Evolutionary conservation across 2,329 filamentous ascomycete species (phyloP), one percentile per base, ranked within the genome.

Genomic region (Pseudopyricularia cyperi): DNA sequence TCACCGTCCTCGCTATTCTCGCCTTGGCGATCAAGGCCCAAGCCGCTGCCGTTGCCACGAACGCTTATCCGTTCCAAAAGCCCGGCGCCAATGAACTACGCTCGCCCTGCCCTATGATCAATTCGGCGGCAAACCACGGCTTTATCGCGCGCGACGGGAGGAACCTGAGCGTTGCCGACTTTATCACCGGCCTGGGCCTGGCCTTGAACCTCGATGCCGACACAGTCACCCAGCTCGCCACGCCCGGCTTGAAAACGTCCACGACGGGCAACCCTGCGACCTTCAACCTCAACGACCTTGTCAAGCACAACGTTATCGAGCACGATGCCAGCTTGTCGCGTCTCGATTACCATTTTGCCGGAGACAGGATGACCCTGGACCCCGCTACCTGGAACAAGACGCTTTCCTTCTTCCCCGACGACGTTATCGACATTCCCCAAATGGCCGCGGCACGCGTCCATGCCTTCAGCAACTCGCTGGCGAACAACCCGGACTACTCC

Each of bases 201-300:
- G 19, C 24, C 11, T 46, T 46, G 12, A n/a, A 46, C 19, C 42
- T 46, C n/a, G 24, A 19, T 14, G 89, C 91, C 17, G 91, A 87
- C 8, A 82, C 96, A 17, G 80, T 94, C 33, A 69, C 74, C 50
- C 77, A 83, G 59, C 74, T 96, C 33, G 76, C 77, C 52, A 63
- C 71, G 28, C 74, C 77, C 5, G 85, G 84, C 42, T n/a, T n/a
- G n/a, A n/a, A n/a, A n/a, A n/a, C n/a, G n/a, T 17, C 35, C 35
- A 17, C 15, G 3, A 4, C 33, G 12, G 12, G 12, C 12, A 14
- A 35, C 33, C 33, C 33, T 11, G 9, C 12, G 12, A 82, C 80
- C 6, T 65, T 76, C 6, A 65, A 91, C 2, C 74, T 82, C 1
- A 85, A 85, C 7, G 95, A 95, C 67, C 90, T 89, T 2, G 95